These are phyloP conservation scores for Pseudoneurospora amorphoporcata DNA, from an alignment of 495 filamentous ascomycete species.

Conservation along the genomic window DNA sequence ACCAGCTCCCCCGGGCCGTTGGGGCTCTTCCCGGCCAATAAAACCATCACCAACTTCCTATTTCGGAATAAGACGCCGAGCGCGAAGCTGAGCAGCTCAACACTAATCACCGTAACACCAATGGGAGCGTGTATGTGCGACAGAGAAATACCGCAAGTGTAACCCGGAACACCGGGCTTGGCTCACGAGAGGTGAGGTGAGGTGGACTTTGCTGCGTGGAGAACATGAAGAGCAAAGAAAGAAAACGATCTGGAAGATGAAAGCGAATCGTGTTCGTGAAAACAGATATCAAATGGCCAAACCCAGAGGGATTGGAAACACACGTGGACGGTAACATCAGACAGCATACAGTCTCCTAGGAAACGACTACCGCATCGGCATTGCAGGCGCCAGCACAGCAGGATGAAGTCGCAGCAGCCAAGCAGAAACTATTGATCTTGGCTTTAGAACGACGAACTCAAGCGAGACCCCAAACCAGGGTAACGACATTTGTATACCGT, in stretches of 20 bases:
- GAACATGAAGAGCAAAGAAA: not conserved
- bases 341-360: not conserved
- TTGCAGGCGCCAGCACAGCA: not conserved
- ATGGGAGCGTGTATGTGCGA: not conserved
- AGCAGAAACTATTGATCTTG: not conserved
- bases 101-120: not conserved
- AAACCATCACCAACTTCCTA: constrained; percentile 1
- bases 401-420: not conserved
- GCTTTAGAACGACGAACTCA: not conserved
- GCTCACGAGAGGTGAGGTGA: not conserved
- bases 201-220: not conserved
- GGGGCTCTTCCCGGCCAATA: not conserved
- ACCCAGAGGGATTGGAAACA: not conserved
- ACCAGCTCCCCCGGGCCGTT: constrained; percentile 5
- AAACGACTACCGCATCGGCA: not conserved
- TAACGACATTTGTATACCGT: not conserved
- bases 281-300: not conserved
- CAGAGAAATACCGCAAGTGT: not conserved
- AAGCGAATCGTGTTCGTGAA: not conserved
- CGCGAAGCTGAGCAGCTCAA: not conserved
- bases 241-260: not conserved
- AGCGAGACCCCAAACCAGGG: not conserved
- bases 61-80: not conserved
- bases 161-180: not conserved
- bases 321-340: not conserved